Evolutionary conservation across 2,329 filamentous ascomycete species (phyloP).

Genomic region (Pseudopyricularia cyperi): DNA sequence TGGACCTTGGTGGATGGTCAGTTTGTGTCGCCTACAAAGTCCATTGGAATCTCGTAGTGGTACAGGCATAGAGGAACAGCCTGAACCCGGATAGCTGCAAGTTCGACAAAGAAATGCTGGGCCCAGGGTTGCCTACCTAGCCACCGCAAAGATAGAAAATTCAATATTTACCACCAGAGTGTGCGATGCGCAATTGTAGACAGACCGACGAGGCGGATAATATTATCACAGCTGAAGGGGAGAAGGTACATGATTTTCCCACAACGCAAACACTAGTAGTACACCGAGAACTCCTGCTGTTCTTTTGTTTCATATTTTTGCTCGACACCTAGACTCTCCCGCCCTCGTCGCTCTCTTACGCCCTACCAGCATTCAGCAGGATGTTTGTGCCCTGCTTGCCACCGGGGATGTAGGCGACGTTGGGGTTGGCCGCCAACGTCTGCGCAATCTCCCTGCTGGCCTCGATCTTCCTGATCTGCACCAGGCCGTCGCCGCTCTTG

Average conservation of each 20-base stretch:
- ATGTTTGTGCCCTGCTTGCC: constrained; percentile 51
- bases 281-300: constrained; percentile 1
- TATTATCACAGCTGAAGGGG: constrained; percentile 2
- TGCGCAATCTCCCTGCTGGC: constrained; percentile 91
- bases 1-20: constrained; percentile 47
- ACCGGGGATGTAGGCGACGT: constrained; percentile 86
- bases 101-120: neutral
- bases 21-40: constrained; percentile 23
- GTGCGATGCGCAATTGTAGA: neutral
- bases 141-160: too few species aligned
- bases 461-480: constrained; percentile 95
- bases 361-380: constrained; percentile 37
- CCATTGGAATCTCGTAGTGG: neutral
- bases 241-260: constrained; percentile 3
- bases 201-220: neutral
- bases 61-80: too few species aligned
- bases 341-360: constrained; percentile 13
- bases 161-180: too few species aligned
- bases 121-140: too few species aligned
- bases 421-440: constrained; percentile 79
- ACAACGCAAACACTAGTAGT: constrained; percentile 1
- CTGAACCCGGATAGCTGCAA: neutral
- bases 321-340: neutral
- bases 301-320: neutral
- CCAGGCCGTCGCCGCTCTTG: constrained; percentile 84